A percentile compares a stretch with the other conserved stretches of the same genome.
These are phyloP conservation scores for Aphanomyces euteiches DNA, from an alignment of 352 stramenopile genomes.

Conservation along the genomic window DNA sequence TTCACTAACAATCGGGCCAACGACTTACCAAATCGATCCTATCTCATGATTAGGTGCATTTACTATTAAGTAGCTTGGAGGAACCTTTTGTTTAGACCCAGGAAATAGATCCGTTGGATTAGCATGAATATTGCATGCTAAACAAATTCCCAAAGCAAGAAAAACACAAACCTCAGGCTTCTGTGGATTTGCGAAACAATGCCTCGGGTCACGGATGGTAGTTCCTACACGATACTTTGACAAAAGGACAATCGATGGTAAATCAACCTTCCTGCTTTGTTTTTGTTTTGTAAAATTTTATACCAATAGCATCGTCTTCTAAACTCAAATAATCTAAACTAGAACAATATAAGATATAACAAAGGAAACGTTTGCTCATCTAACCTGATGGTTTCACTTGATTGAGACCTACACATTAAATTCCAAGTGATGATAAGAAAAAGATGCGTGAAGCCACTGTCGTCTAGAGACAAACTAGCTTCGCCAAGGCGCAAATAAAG, in stretches of 20 bases:
- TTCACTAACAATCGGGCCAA: too few species aligned
- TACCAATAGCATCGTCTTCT: conserved; percentile 35
- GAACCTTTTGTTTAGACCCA: conserved; percentile 20
- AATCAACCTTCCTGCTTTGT: conserved; percentile 36
- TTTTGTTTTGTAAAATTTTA: conserved; percentile 44
- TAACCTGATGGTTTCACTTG: neutral
- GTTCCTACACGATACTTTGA: too few species aligned
- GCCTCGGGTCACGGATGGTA: too few species aligned
- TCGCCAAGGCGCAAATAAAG: too few species aligned
- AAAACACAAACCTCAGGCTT: conserved; percentile 35
- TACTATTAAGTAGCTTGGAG: too few species aligned
- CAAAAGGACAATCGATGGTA: too few species aligned
- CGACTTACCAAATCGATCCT: neutral
- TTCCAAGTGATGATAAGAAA: conserved; percentile 11
- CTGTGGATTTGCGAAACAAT: conserved; percentile 39
- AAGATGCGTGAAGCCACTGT: neutral
- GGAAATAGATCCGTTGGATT: neutral
- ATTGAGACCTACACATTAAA: conserved; percentile 19
- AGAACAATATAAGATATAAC: too few species aligned
- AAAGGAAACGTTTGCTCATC: too few species aligned
- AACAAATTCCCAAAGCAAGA: conserved; percentile 35
- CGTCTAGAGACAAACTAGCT: too few species aligned
- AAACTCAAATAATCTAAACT: conserved; percentile 33
- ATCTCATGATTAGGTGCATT: too few species aligned
- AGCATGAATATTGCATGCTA: conserved; percentile 24